These are phyloP conservation scores for Phaeosphaeriaceae sp. DNA, from an alignment of 2,329 filamentous ascomycete species.

Conservation along the genomic window DNA sequence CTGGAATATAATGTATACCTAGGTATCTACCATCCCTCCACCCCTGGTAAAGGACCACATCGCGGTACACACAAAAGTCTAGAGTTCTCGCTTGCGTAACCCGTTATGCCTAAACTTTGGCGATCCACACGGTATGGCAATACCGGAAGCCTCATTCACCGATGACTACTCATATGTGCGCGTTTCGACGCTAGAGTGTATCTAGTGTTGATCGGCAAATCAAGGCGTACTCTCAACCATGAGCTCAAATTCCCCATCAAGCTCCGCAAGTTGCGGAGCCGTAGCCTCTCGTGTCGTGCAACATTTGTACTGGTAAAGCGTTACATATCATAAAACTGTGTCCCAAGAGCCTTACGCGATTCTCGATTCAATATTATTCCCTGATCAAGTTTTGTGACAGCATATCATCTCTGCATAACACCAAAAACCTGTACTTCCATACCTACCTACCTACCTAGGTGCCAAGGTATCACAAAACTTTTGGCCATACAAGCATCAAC, in stretches of 20 bases:
- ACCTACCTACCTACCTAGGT: constrained; percentile 1
- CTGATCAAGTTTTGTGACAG: neutral
- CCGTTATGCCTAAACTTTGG: neutral
- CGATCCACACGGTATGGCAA: neutral
- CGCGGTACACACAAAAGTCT: too few species aligned
- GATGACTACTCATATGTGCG: neutral
- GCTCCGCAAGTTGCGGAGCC: neutral
- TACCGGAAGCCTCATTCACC: neutral
- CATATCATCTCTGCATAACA: neutral
- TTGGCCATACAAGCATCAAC: constrained; percentile 13
- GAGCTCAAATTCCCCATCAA: neutral
- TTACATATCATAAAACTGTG: neutral
- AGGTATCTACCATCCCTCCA: too few species aligned
- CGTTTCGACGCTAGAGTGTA: neutral
- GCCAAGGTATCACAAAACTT: constrained; percentile 7
- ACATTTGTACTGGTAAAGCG: neutral
- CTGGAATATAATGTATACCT: too few species aligned
- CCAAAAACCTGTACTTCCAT: neutral
- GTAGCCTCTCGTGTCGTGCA: neutral
- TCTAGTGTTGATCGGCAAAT: neutral
- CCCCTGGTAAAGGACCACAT: too few species aligned
- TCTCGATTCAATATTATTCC: neutral
- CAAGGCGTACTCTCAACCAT: too few species aligned
- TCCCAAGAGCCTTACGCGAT: neutral
- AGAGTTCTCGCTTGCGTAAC: too few species aligned